These are phyloP conservation scores for Rhynchospora breviuscula DNA, from an alignment of 176 grass and related monocot species.

Conservation along the genomic window DNA sequence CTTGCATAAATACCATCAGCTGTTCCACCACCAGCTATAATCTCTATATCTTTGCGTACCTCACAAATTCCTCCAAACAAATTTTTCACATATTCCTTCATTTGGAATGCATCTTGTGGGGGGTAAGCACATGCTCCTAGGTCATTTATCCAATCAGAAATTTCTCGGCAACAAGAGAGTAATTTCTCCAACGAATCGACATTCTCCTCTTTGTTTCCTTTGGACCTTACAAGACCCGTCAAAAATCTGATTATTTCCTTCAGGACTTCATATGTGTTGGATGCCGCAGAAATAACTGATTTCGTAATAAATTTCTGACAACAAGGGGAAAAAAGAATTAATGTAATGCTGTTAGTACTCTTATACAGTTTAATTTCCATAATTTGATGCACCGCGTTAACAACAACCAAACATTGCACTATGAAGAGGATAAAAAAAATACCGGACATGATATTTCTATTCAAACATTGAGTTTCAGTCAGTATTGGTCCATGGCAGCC, in stretches of 20 bases:
- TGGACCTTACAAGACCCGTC: constrained; percentile 60
- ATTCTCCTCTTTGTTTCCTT: constrained; percentile 40
- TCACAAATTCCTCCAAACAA: constrained; percentile 20
- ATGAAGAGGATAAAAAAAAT: background rate
- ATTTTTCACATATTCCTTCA: constrained; percentile 39
- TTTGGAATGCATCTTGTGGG: constrained; percentile 61
- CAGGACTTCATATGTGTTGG: constrained; percentile 45
- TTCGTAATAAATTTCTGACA: constrained; percentile 31
- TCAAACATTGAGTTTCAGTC: background rate
- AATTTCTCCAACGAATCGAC: constrained; percentile 78
- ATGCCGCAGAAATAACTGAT: constrained; percentile 45
- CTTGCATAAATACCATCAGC: constrained; percentile 32
- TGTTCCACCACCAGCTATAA: constrained; percentile 32
- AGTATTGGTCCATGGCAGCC: background rate
- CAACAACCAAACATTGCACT: background rate
- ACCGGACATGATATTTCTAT: background rate
- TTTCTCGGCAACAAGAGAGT: constrained; percentile 52
- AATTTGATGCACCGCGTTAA: background rate
- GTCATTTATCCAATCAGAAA: constrained; percentile 65
- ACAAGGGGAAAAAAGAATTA: background rate
- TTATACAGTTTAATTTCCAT: background rate
- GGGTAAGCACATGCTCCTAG: constrained; percentile 73
- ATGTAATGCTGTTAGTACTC: background rate
- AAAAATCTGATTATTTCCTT: constrained; percentile 88
- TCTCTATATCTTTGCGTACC: constrained; percentile 44